phyloP scores from a whole-genome alignment of 2,329 filamentous ascomycete genomes.

The Onygena corvina region DNA sequence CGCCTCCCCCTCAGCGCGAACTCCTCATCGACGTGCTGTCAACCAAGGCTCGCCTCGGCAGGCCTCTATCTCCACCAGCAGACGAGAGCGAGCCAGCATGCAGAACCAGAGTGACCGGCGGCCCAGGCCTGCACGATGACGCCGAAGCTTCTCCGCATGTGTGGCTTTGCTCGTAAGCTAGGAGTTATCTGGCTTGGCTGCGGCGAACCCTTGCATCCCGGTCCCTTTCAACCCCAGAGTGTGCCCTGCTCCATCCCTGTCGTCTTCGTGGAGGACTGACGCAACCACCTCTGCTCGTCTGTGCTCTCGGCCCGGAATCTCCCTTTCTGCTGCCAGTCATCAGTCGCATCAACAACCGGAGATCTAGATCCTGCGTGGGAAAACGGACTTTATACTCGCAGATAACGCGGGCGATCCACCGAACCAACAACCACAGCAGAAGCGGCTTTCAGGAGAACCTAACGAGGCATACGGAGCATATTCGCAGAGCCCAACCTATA shows the following conservation, averaged over 20 bases:
- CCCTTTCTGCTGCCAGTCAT: not conserved
- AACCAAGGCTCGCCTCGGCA: too few relatives aligned
- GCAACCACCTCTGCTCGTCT: not conserved
- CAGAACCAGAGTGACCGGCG: not conserved
- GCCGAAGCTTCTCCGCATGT: slow-evolving; percentile 1
- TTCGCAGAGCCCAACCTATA: not conserved
- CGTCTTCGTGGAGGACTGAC: too few relatives aligned
- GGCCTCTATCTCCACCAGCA: too few relatives aligned
- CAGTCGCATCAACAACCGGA: not conserved
- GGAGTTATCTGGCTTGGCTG: not conserved
- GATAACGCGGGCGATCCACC: not conserved
- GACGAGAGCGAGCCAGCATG: not conserved
- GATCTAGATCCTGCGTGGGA: not conserved
- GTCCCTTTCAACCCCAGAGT: too few relatives aligned
- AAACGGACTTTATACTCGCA: not conserved
- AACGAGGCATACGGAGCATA: too few relatives aligned
- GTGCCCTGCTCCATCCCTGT: too few relatives aligned
- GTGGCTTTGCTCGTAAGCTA: not conserved
- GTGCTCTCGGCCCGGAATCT: not conserved
- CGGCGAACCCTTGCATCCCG: not conserved
- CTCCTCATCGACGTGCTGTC: too few relatives aligned
- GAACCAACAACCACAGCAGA: not conserved
- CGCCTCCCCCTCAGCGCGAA: too few relatives aligned
- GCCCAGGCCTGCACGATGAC: slow-evolving; percentile 1
- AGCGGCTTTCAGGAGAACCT: not conserved